A percentile compares a stretch with the other conserved stretches of the same genome.
Conservation (phyloP, 106 monocot species). For the Apostasia shenzhenica region DNA sequence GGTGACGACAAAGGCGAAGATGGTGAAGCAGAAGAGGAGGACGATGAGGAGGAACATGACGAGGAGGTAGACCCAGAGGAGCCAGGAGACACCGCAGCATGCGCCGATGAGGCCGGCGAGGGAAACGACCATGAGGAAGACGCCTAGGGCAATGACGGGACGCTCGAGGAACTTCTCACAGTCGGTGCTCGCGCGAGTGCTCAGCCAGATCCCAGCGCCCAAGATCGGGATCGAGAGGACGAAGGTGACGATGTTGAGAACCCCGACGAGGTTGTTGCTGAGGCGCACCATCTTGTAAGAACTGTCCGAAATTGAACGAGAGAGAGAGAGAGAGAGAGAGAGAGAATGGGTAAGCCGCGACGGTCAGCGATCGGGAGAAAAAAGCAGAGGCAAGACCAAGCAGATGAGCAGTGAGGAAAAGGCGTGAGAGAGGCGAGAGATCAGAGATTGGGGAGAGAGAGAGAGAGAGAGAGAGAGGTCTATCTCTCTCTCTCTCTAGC, state of each 20-base stretch:
- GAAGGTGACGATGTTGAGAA: constrained; percentile 20
- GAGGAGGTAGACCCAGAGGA: constrained; percentile 33
- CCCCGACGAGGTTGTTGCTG: constrained; percentile 24
- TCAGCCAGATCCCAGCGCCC: constrained; percentile 12
- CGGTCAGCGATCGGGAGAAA: too few relatives aligned
- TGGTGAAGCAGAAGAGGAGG: constrained; percentile 31
- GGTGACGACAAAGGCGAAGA: constrained; percentile 61
- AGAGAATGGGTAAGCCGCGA: too few relatives aligned
- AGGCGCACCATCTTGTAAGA: constrained; percentile 6
- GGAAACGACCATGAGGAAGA: constrained; percentile 19
- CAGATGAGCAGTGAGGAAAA: too few relatives aligned
- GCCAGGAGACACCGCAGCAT: constrained; percentile 18
- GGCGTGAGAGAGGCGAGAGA: too few relatives aligned
- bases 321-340: too few relatives aligned
- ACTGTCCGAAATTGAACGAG: too few relatives aligned
- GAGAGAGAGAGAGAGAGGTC: too few relatives aligned
- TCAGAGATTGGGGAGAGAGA: too few relatives aligned
- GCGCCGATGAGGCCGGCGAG: constrained; percentile 26
- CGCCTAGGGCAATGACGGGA: constrained; percentile 18
- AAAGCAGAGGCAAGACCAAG: too few relatives aligned
- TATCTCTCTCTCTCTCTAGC: too few relatives aligned
- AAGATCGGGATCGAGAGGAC: constrained; percentile 26
- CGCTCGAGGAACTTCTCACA: constrained; percentile 19
- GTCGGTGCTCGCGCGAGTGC: constrained; percentile 10
- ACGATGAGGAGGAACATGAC: constrained; percentile 38